phyloP scores from a whole-genome alignment of 129 eudicot species.

The Flaveria linearis region DNA sequence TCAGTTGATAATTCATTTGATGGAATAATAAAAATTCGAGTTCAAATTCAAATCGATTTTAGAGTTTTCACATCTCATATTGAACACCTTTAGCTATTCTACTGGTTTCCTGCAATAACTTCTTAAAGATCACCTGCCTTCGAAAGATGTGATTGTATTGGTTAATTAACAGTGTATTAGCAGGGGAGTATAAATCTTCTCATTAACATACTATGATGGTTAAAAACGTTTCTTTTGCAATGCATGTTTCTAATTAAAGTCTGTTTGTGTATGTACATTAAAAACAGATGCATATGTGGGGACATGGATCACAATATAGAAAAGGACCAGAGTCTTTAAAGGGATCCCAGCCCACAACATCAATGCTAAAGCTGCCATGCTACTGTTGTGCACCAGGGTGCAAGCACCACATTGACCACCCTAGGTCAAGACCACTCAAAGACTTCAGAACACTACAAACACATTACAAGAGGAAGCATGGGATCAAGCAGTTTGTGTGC shows the following conservation, averaged over 20 bases:
- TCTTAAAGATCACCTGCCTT: too few relatives aligned
- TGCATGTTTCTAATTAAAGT: slow-evolving; percentile 18
- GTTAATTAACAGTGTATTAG: too few relatives aligned
- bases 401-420: slow-evolving; percentile 70
- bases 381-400: slow-evolving; percentile 69
- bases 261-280: background rate
- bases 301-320: slow-evolving; percentile 81
- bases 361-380: slow-evolving; percentile 70
- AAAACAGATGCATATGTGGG: slow-evolving; percentile 90
- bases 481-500: slow-evolving; percentile 58
- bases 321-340: slow-evolving; percentile 70
- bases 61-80: too few relatives aligned
- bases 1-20: too few relatives aligned
- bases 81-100: too few relatives aligned
- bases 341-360: slow-evolving; percentile 61
- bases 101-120: too few relatives aligned
- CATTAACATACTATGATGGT: too few relatives aligned
- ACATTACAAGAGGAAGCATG: slow-evolving; percentile 82
- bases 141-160: too few relatives aligned
- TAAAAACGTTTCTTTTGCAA: background rate
- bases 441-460: slow-evolving; percentile 84
- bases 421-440: slow-evolving; percentile 62
- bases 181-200: too few relatives aligned
- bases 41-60: too few relatives aligned
- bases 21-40: too few relatives aligned